Evolutionary conservation across 768 basidiomycete species (phyloP), one percentile per base, ranked within the genome.

Genomic region (Pisolithus orientalis): DNA sequence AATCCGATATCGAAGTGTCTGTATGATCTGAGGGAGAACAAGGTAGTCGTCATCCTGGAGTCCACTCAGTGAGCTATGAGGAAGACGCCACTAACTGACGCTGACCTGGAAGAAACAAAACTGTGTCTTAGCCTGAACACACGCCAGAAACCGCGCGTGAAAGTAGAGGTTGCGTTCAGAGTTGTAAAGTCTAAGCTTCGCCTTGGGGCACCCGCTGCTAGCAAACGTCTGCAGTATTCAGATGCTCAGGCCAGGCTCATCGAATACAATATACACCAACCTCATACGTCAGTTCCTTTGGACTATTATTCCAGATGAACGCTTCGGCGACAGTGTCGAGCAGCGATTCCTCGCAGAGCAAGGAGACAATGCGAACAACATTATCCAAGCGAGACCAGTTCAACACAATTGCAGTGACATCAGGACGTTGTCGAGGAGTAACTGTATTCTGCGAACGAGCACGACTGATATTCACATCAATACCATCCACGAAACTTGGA

Each of bases 311-410:
- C 84, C 83, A 87, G 14, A 85, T 66, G 43, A 78, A 62, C 4
- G 85, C 72, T 48, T 73, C 68, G 13, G 73, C 66, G 25, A 85
- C 67, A 8, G 75, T 72, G 49, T 72, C 69, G 13, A 76, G 65
- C 31, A 83, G 64, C 56, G 67, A 70, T 8, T 72, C 57, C 3
- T 64, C 66, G 59, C 84, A 86, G 13, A 86, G 70, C 24, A 73
- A 60, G 24, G 76, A 74, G 16, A 72, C 71, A 48, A 87, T 82
- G 47, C 73, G 72, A 39, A 76, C 60, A 39, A 87, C 80, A 55
- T 87, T 88, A 0, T 74, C 67, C 24, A 84, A 73, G 16, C 83
- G 76, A 46, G 79, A 80, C 85, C 84, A 87, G 63, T 86, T 87
- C 40, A 86, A 69, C 38, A 87, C 60, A 39, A 86, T 68, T 6